Evolutionary conservation across 306 rosid species (phyloP).

Genomic region (Abrus precatorius): DNA sequence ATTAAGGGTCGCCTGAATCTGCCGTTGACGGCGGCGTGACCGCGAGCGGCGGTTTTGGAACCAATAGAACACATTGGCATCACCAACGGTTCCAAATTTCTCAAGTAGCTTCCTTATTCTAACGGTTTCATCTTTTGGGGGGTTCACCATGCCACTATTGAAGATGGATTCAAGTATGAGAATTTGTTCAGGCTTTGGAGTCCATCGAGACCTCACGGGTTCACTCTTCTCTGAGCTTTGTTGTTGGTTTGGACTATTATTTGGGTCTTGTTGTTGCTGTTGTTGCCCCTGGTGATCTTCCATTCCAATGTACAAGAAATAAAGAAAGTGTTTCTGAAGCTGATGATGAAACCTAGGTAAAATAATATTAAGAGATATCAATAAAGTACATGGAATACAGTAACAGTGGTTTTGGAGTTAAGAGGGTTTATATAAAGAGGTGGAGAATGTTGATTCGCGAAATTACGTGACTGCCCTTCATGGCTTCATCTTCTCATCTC

Average conservation of each 20-base stretch:
- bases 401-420: conserved; percentile 43
- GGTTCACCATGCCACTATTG: conserved; percentile 98
- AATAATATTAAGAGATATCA: conserved; percentile 29
- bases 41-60: conserved; percentile 95
- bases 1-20: conserved; percentile 63
- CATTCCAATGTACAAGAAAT: conserved; percentile 50
- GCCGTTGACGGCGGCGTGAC: conserved; percentile 96
- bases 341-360: conserved; percentile 59
- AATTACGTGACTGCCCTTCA: conserved; percentile 46
- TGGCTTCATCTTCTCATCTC: neutral
- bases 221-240: conserved; percentile 61
- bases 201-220: conserved; percentile 93
- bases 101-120: conserved; percentile 81
- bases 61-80: conserved; percentile 97
- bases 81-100: conserved; percentile 89
- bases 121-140: conserved; percentile 89
- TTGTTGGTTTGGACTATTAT: conserved; percentile 42
- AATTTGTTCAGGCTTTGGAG: conserved; percentile 94
- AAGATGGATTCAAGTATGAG: conserved; percentile 89
- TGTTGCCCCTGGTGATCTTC: conserved; percentile 59
- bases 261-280: neutral
- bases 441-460: conserved; percentile 13
- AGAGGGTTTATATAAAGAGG: conserved; percentile 41
- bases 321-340: conserved; percentile 47
- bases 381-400: conserved; percentile 45